A percentile compares a stretch with the other conserved stretches of the same genome.
Evolutionary conservation across 75 land plant species (phyloP).

Genomic region (Gnetum montanum): DNA sequence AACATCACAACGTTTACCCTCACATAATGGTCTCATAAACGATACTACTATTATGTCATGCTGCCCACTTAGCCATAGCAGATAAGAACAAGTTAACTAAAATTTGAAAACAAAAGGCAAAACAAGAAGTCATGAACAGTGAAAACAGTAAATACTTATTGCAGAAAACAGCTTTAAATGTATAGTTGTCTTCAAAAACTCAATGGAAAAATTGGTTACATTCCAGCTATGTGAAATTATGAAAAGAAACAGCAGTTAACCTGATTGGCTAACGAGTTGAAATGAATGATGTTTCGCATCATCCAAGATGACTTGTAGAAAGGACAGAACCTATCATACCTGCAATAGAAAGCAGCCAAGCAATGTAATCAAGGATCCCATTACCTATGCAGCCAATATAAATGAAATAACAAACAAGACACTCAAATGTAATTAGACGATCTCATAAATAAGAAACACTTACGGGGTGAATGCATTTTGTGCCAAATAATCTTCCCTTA

Average conservation of each 20-base stretch:
- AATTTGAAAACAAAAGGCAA: too few species aligned
- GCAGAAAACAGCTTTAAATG: too few species aligned
- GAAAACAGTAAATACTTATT: too few species aligned
- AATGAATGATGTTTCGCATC: conserved; percentile 98
- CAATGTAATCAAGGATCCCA: conserved; percentile 1
- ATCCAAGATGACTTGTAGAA: conserved; percentile 99
- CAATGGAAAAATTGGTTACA: background rate
- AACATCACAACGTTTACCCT: too few species aligned
- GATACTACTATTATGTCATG: too few species aligned
- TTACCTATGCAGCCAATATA: background rate
- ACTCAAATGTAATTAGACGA: background rate
- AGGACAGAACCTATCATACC: conserved; percentile 96
- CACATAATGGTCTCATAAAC: too few species aligned
- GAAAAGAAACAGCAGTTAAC: too few species aligned
- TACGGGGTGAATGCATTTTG: conserved; percentile 99
- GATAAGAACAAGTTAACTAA: too few species aligned
- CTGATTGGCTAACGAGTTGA: conserved; percentile 87
- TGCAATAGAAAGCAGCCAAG: conserved; percentile 18
- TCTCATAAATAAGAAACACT: too few species aligned
- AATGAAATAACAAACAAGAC: background rate
- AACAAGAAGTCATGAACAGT: too few species aligned
- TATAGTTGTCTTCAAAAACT: too few species aligned
- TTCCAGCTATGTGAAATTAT: background rate
- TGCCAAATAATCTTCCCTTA: conserved; percentile 97
- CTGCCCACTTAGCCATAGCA: too few species aligned